Conservation (phyloP, 2,329 filamentous ascomycete species). For the Trichoderma brevicompactum region DNA sequence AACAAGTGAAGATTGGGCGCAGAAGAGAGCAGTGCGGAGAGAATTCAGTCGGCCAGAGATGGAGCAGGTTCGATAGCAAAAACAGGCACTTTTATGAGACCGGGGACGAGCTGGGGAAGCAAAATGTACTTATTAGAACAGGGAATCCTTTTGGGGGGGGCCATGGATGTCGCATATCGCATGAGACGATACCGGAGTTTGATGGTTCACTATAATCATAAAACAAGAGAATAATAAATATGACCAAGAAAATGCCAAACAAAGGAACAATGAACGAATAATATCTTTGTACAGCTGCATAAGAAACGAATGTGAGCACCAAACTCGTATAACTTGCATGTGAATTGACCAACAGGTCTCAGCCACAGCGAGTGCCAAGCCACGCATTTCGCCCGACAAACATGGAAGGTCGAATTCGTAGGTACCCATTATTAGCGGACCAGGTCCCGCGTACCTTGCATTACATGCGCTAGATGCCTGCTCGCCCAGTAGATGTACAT, state of each 20-base stretch:
- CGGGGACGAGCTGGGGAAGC: not conserved
- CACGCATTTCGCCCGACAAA: not conserved
- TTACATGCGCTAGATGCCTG: not conserved
- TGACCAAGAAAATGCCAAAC: not conserved
- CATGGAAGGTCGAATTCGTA: not conserved
- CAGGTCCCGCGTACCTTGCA: constrained; percentile 27
- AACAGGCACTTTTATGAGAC: not conserved
- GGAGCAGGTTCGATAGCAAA: constrained; percentile 36
- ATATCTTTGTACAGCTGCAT: constrained; percentile 1
- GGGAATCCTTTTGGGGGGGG: constrained; percentile 1
- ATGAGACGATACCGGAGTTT: constrained; percentile 30
- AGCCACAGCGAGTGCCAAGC: too few relatives aligned
- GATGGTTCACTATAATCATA: constrained; percentile 13
- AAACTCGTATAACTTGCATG: not conserved
- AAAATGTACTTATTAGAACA: constrained; percentile 21
- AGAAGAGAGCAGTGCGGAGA: constrained; percentile 31
- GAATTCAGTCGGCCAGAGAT: constrained; percentile 36
- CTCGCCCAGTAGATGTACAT: constrained; percentile 17
- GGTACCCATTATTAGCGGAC: constrained; percentile 12
- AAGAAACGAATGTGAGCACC: not conserved
- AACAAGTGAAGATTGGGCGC: constrained; percentile 29
- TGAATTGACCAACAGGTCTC: too few relatives aligned
- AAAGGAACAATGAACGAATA: not conserved
- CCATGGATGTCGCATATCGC: constrained; percentile 23
- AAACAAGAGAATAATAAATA: constrained; percentile 18